Percentiles rank a stretch among this genome's conserved stretches.
These are phyloP conservation scores for Kalaharituber pfeilii DNA, from an alignment of 2,329 filamentous ascomycete genomes.

Conservation along the genomic window DNA sequence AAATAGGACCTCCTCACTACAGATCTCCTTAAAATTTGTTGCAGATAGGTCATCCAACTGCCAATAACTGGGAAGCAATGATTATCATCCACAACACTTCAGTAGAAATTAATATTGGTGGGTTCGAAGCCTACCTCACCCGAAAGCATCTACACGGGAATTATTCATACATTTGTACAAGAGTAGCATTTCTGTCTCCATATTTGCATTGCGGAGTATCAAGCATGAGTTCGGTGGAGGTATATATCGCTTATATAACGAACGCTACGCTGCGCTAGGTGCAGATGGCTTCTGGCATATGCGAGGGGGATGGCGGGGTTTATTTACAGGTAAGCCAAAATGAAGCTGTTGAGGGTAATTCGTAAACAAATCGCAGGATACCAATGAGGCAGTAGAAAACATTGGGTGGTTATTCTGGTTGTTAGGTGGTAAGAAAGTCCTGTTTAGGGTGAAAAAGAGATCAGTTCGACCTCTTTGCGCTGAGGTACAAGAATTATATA, in stretches of 20 bases:
- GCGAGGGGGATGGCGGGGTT: conserved; percentile 61
- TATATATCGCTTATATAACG: conserved; percentile 77
- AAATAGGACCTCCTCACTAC: conserved; percentile 42
- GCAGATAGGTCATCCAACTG: conserved; percentile 49
- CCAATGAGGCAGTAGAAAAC: conserved; percentile 49
- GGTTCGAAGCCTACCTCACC: conserved; percentile 30
- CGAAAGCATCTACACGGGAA: conserved; percentile 73
- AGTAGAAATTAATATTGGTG: conserved; percentile 52
- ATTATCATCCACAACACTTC: conserved; percentile 41
- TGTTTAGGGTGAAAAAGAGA: conserved; percentile 60
- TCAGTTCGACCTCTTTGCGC: conserved; percentile 48
- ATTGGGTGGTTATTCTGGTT: conserved; percentile 54
- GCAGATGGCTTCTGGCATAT: conserved; percentile 64
- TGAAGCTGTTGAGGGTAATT: conserved; percentile 59
- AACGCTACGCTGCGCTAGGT: conserved; percentile 50
- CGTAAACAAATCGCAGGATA: conserved; percentile 6
- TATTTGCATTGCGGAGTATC: conserved; percentile 46
- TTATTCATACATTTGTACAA: conserved; percentile 80
- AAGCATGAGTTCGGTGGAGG: conserved; percentile 69
- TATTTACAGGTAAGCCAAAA: conserved; percentile 54
- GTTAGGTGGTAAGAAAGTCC: conserved; percentile 90
- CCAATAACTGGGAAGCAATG: conserved; percentile 85
- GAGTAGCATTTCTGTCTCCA: conserved; percentile 43
- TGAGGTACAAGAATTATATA: conserved; percentile 43
- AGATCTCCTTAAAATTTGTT: not conserved